These are phyloP conservation scores for Coemansia furcata DNA, from an alignment of 192 early-diverging fungal genomes.

Conservation along the genomic window DNA sequence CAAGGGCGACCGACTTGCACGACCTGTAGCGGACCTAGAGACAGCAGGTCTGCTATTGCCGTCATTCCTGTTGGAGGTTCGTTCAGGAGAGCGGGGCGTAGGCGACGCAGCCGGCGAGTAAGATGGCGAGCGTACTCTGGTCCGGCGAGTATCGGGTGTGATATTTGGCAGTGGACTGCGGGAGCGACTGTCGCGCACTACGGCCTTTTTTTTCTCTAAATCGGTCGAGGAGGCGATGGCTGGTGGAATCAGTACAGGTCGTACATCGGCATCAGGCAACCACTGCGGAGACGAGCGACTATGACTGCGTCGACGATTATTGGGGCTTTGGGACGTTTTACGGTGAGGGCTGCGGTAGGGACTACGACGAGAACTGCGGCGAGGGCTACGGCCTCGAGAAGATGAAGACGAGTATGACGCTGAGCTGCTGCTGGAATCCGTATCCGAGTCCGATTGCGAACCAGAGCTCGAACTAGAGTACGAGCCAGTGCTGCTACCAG, in stretches of 20 bases:
- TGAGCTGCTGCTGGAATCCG: slow-evolving; percentile 24
- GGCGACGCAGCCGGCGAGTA: slow-evolving; percentile 23
- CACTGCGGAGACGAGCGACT: background rate
- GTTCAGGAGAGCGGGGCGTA: background rate
- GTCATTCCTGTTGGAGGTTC: background rate
- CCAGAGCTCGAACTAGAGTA: slow-evolving; percentile 23
- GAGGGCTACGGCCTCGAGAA: slow-evolving; percentile 24
- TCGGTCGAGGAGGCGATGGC: background rate
- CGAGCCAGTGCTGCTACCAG: slow-evolving; percentile 25
- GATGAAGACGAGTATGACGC: slow-evolving; percentile 16
- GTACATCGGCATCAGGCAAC: background rate
- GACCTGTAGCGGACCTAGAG: background rate
- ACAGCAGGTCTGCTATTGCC: background rate
- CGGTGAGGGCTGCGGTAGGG: background rate
- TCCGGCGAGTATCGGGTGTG: background rate
- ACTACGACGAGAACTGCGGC: background rate
- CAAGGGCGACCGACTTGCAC: background rate
- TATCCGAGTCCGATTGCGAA: slow-evolving; percentile 24
- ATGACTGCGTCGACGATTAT: background rate
- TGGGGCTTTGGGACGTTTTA: background rate
- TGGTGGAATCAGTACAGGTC: background rate
- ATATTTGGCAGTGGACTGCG: background rate
- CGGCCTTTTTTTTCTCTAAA: background rate
- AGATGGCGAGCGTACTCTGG: slow-evolving; percentile 39
- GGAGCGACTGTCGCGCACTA: background rate